Percentiles rank a stretch among this genome's conserved stretches.
phyloP scores from a whole-genome alignment of 768 basidiomycete species.

The Candolleomyces efflorescens region DNA sequence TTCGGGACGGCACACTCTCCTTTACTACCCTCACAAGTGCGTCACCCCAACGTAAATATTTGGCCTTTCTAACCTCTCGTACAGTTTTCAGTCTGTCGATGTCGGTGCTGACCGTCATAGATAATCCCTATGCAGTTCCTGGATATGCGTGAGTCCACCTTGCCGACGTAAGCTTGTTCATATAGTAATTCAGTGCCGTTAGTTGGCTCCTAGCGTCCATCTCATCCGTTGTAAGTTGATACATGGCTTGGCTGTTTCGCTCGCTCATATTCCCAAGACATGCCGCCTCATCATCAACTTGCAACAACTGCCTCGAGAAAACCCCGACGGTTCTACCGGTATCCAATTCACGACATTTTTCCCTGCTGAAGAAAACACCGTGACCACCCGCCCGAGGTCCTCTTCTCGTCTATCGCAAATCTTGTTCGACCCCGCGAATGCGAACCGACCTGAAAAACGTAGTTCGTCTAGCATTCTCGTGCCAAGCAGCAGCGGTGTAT shows the following conservation, averaged over 20 bases:
- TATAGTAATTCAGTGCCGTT: neutral
- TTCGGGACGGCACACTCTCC: conserved; percentile 21
- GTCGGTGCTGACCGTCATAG: conserved; percentile 14
- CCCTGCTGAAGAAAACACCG: neutral
- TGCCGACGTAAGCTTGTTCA: neutral
- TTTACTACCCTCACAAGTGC: conserved; percentile 17
- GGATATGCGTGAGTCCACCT: conserved; percentile 18
- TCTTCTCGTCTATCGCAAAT: too few relatives aligned
- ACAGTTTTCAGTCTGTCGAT: conserved; percentile 17
- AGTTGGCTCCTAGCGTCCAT: conserved; percentile 22
- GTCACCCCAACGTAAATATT: neutral
- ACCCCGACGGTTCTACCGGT: neutral
- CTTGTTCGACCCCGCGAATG: too few relatives aligned
- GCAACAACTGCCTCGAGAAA: conserved; percentile 8
- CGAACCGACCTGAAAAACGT: too few relatives aligned
- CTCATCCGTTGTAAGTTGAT: conserved; percentile 15
- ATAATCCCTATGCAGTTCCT: conserved; percentile 15
- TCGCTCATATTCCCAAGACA: conserved; percentile 12
- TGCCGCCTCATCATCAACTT: conserved; percentile 23
- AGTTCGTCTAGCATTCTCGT: too few relatives aligned
- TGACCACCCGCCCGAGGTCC: too few relatives aligned
- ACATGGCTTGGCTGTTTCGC: neutral
- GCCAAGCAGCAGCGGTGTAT: too few relatives aligned
- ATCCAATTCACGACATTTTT: conserved; percentile 9
- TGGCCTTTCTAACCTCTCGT: neutral